Evolutionary conservation across 1,284 basidiomycete genomes (phyloP).

Genomic region (Athelia psychrophila): DNA sequence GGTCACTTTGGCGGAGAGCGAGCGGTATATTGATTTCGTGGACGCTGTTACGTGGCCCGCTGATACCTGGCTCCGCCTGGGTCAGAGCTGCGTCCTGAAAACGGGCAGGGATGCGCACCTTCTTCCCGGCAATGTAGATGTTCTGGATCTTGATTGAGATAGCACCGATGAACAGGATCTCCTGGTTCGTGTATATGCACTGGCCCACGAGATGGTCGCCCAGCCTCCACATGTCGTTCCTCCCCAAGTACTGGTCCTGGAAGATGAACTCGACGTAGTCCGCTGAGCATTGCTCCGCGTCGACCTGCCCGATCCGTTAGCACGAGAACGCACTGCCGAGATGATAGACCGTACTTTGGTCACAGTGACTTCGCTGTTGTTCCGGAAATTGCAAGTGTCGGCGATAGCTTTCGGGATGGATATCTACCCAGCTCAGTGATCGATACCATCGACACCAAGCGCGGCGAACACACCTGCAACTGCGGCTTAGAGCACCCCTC

Average conservation of each 20-base stretch:
- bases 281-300: slow-evolving; percentile 60
- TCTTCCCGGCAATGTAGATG: slow-evolving; percentile 67
- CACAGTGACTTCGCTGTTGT: slow-evolving; percentile 65
- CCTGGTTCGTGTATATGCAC: slow-evolving; percentile 68
- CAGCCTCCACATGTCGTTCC: slow-evolving; percentile 92
- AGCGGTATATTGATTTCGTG: slow-evolving; percentile 90
- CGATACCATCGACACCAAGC: neutral
- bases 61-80: slow-evolving; percentile 49
- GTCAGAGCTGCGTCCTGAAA: no score
- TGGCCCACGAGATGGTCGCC: slow-evolving; percentile 77
- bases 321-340: slow-evolving; percentile 3
- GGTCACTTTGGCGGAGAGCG: slow-evolving; percentile 86
- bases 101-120: slow-evolving; percentile 35
- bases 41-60: slow-evolving; percentile 80
- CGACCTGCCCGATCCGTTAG: slow-evolving; percentile 46
- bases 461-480: slow-evolving; percentile 49
- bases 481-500: slow-evolving; percentile 59
- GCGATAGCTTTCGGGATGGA: slow-evolving; percentile 70
- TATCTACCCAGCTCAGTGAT: slow-evolving; percentile 42
- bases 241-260: slow-evolving; percentile 88
- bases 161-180: slow-evolving; percentile 74
- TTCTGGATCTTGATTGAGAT: slow-evolving; percentile 77
- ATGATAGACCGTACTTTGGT: slow-evolving; percentile 50
- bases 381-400: slow-evolving; percentile 66
- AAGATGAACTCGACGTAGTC: slow-evolving; percentile 89